Evolutionary conservation across 2,329 filamentous ascomycete genomes (phyloP), one percentile per base, ranked within the genome.

Genomic region (Paraphoma sp.): DNA sequence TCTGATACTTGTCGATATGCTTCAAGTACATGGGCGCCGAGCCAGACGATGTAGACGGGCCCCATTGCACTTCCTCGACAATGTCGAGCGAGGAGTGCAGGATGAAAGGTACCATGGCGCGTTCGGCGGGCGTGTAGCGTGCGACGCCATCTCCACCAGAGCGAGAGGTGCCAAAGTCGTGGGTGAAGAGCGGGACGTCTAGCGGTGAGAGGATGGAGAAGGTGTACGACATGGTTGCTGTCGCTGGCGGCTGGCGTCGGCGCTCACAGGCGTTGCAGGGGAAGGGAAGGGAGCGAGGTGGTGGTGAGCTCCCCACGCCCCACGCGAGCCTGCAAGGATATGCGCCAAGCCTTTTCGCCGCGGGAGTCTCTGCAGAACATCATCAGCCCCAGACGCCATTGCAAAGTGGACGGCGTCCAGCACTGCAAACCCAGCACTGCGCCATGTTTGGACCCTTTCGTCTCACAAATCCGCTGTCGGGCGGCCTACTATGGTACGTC

Each of bases 51-150:
- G 70, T 70, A 1, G 67, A 71, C 5, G 71, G 71, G 6, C 87
- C 89, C 94, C 95, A 99, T 80, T 98, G 95, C 30, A 94, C 88
- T 78, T 99, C 95, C 80, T 99, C 95, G 49, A 97, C 91, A 45
- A 98, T 92, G 77, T 99, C 95, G 54, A 99, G 83, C 64, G 91
- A 91, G 67, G 92, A 93, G 81, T 99, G 94, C 31, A 97, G 88
- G 74, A 98, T 92, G 81, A 99, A 98, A 78, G 97, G 95, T 81
- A 97, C 97, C 84, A 97, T 90, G 77, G 96, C 92, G 62, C 92
- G 88, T 52, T 94, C 90, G 71, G 96, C 89, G 64, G 96, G 91
- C 56, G 86, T 87, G 83, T 97, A 98, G 73, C 91, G 90, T 59
- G 94, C 86, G 75, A 93, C 84, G 68, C 95, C 95, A 82, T 98